Base-by-base conservation (phyloP, 345 rosid species). In the Moricandia arvensis region DNA sequence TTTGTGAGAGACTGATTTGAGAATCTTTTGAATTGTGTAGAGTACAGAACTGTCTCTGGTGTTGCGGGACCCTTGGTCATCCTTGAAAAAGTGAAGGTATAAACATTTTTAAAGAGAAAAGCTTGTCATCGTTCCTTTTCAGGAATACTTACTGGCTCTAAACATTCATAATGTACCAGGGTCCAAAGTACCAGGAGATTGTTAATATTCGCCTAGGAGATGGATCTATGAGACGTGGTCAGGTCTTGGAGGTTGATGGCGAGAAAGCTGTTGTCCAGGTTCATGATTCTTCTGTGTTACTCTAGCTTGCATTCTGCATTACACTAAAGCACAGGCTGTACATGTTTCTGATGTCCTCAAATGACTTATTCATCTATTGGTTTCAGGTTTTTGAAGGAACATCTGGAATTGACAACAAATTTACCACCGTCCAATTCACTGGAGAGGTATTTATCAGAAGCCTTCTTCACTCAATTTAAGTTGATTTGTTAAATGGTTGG, bases 241-340 rank as follows among this genome's bases (percentile, higher is more conserved):
- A 92, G 81, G 99, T 95, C 55, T 78, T 95, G 75, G 99, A 95
- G 83, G 99, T 95, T 82, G 99, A 95, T 83, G 99, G 99, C 9
- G 98, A 95, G 85, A 95, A 87, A 78, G 99, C 99, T 59, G 96
- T 95, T 79, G 97, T 95, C 79, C 99, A 95, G 96, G 99, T 80
- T 75, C 6, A 6, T 62, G 16, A 47, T 15, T 51, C 54, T 73
- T 6, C 16, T 1, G 7, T 30, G 5, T 73, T 49, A 27, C 17
- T 6, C 24, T 17, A 8, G 6, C 6, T 12, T 38, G 30, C 38
- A 1, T 51, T 51, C 33, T 74, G 59, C 71, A 43, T 49, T 41
- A 15, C 43, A 59, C 17, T 49, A 35, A 16, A 60, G 34, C 31
- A 38, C 51, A 11, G 5, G 24, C 41, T 68, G 41, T 17, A 37